Evolutionary conservation across 805 yeast genomes (phyloP), one percentile per base, ranked within the genome.

Genomic region (Ogataea sp.): DNA sequence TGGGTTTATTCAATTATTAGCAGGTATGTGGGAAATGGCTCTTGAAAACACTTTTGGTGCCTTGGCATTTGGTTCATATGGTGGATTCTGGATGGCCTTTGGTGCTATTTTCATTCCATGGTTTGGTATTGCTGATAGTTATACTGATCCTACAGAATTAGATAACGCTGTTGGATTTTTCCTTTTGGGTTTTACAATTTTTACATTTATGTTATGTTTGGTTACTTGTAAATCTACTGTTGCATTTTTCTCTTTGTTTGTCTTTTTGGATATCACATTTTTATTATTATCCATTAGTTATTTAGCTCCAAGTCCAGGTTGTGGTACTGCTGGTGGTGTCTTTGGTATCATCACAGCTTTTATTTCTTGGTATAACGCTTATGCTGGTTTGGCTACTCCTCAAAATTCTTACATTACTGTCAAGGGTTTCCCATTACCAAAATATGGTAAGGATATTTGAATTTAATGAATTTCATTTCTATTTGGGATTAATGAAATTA

Each of bases 1-100:
- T 41, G 90, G 89, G 29, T 65, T 76, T 18, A 71, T 82, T 42
- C 88, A 81, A 59, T 62, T 79, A 41, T 62, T 80, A 43, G 85
- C 89, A 6, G 89, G 88, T 41, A 68, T 82, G 68, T 75, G 83
- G 73, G 86, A 83, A 59, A 70, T 81, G 60, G 77, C 80, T n/a
- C 67, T 75, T 31, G 88, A 83, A 50, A 81, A 80, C 60, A 80
- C 87, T 18, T 82, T 80, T 62, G 86, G 86, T 61, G 84, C 80
- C 48, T 70, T 82, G 43, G 79, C 78, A 1, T 63, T 75, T 40
- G 59, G 71, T 6, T 71, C 78, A 4, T 74, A 68, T 48, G 90
- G 85, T 42, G 89, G 86, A 3, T 82, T 82, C 57, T 82, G 90
- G 90, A 73, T 79, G 65, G 66, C 80, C 21, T 82, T 76, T 67